phyloP scores from a whole-genome alignment of 192 early-diverging fungal genomes.

The Podila epicladia region DNA sequence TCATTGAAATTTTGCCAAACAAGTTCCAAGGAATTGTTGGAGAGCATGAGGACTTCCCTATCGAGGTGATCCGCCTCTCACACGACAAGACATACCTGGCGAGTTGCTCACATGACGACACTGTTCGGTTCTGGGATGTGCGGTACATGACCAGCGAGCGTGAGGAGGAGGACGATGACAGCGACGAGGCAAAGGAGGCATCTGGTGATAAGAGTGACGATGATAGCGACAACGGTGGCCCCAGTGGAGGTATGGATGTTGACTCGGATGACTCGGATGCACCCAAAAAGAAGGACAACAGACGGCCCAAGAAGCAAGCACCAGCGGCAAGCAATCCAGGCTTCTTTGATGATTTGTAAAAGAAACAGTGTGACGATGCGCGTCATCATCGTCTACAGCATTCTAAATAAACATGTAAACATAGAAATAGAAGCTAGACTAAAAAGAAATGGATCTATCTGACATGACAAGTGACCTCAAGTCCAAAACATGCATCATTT shows the following conservation, averaged over 20 bases:
- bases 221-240: constrained; percentile 23
- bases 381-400: no score
- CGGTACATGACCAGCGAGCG: constrained; percentile 62
- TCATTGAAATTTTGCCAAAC: constrained; percentile 93
- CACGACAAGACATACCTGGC: constrained; percentile 80
- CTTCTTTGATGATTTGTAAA: constrained; percentile 48
- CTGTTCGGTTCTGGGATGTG: constrained; percentile 91
- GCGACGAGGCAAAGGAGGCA: constrained; percentile 57
- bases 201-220: constrained; percentile 57
- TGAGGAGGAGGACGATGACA: constrained; percentile 56
- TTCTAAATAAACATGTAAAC: no score
- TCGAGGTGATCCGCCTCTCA: constrained; percentile 82
- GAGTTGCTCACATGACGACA: constrained; percentile 87
- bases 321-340: constrained; percentile 20
- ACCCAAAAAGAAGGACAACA: constrained; percentile 34
- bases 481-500: no score
- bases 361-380: not conserved
- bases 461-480: no score
- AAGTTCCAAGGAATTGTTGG: constrained; percentile 89
- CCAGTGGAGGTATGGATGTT: constrained; percentile 36
- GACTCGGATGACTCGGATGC: constrained; percentile 51
- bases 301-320: constrained; percentile 38
- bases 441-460: no score
- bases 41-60: constrained; percentile 89
- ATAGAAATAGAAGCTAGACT: no score